Evolutionary conservation across 2,329 filamentous ascomycete genomes (phyloP).

Genomic region (Acarospora socialis): DNA sequence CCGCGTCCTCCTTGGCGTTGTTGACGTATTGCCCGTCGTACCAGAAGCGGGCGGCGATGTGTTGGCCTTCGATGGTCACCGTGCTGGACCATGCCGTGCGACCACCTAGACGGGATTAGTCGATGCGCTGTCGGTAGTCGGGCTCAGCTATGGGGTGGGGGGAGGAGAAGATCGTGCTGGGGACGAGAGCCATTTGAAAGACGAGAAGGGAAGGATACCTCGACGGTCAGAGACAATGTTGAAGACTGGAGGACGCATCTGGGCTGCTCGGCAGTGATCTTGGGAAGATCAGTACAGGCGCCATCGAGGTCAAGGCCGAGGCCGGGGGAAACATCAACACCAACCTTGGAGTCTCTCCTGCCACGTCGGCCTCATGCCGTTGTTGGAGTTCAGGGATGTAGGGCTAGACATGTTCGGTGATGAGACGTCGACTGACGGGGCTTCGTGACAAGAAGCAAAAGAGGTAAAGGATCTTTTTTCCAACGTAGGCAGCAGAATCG

Average conservation of each 20-base stretch:
- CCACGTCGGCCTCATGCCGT: constrained; percentile 18
- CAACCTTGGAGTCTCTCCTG: constrained; percentile 27
- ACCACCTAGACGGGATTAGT: constrained; percentile 46
- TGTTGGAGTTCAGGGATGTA: constrained; percentile 4
- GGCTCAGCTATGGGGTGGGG: constrained; percentile 12
- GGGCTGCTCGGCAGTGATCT: constrained; percentile 45
- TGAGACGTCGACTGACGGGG: too few species aligned
- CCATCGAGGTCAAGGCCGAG: background rate
- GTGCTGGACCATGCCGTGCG: constrained; percentile 82
- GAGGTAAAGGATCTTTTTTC: constrained; percentile 1
- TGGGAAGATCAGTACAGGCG: constrained; percentile 11
- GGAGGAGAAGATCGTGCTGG: constrained; percentile 9
- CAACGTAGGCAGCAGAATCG: too few species aligned
- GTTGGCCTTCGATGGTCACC: constrained; percentile 54
- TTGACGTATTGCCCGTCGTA: constrained; percentile 80
- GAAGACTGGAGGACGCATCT: constrained; percentile 44
- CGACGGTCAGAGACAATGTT: constrained; percentile 61
- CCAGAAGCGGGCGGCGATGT: constrained; percentile 66
- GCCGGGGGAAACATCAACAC: background rate
- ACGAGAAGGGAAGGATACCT: constrained; percentile 34
- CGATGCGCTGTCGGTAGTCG: constrained; percentile 18
- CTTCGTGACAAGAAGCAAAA: background rate
- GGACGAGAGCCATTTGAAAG: constrained; percentile 15
- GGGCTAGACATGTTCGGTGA: constrained; percentile 9
- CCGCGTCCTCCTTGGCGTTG: constrained; percentile 84